A percentile compares a stretch with the other conserved stretches of the same genome.
These are phyloP conservation scores for Exserohilum turcica DNA, from an alignment of 2,329 filamentous ascomycete species.

Conservation along the genomic window DNA sequence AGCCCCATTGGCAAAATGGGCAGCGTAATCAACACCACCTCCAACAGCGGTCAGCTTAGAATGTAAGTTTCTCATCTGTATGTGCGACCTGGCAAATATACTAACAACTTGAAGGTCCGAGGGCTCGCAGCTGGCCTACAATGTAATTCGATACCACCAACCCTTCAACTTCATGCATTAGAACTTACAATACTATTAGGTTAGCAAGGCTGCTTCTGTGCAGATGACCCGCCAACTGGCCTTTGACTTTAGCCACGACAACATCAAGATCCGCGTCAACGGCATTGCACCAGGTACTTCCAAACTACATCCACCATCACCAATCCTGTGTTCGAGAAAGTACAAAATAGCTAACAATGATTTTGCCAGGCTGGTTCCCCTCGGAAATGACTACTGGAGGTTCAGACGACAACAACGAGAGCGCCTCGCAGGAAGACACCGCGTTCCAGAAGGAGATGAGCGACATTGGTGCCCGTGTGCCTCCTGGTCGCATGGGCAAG, in stretches of 20 bases:
- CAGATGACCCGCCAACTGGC: neutral
- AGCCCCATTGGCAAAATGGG: neutral
- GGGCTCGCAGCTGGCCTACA: neutral
- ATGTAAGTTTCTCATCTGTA: neutral
- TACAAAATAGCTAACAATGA: neutral
- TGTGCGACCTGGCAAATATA: neutral
- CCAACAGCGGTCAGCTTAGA: neutral
- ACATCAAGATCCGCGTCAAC: neutral
- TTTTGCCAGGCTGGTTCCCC: neutral
- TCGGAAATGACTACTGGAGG: neutral
- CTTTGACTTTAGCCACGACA: neutral
- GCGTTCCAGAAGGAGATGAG: neutral
- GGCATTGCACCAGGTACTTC: neutral
- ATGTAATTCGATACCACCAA: neutral
- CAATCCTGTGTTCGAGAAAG: neutral
- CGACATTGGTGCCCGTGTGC: neutral
- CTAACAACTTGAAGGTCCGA: neutral
- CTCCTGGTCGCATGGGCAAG: neutral
- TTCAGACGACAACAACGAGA: neutral
- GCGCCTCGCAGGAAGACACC: neutral
- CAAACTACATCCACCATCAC: neutral
- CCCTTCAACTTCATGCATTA: neutral
- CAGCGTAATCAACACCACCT: neutral
- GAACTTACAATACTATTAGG: neutral
- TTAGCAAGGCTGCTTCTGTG: neutral